These are phyloP conservation scores for Huntiella bhutanensis DNA, from an alignment of 2,329 filamentous ascomycete genomes.

Conservation along the genomic window DNA sequence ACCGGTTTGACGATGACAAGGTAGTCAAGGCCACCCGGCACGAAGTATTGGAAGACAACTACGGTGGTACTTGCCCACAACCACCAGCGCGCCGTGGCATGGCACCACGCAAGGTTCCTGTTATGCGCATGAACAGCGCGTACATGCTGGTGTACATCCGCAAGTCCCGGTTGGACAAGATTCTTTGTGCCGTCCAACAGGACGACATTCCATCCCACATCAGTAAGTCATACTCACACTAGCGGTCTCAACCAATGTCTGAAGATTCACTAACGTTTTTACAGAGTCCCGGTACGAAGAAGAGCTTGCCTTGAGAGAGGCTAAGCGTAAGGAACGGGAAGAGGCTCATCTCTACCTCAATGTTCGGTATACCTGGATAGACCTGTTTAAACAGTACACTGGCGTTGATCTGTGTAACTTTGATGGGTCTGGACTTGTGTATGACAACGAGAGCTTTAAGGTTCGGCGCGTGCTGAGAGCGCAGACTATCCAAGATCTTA, in stretches of 20 bases:
- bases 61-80: slow-evolving; percentile 62
- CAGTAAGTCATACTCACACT: slow-evolving; percentile 2
- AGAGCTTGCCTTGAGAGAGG: slow-evolving; percentile 58
- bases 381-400: slow-evolving; percentile 62
- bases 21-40: slow-evolving; percentile 85
- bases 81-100: slow-evolving; percentile 28
- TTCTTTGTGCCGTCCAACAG: slow-evolving; percentile 57
- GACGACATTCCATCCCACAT: slow-evolving; percentile 47
- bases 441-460: slow-evolving; percentile 46
- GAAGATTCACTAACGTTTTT: slow-evolving; percentile 10
- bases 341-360: slow-evolving; percentile 87
- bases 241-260: not conserved
- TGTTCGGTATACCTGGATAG: slow-evolving; percentile 62
- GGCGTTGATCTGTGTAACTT: slow-evolving; percentile 66
- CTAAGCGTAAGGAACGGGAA: slow-evolving; percentile 69
- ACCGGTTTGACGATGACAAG: slow-evolving; percentile 92
- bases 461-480: slow-evolving; percentile 54
- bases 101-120: slow-evolving; percentile 33
- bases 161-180: slow-evolving; percentile 63
- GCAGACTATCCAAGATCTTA: slow-evolving; percentile 61
- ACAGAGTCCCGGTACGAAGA: slow-evolving; percentile 58
- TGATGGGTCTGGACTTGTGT: slow-evolving; percentile 17
- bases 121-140: slow-evolving; percentile 59
- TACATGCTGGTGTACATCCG: slow-evolving; percentile 99
- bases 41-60: slow-evolving; percentile 92